Conservation (phyloP, 768 basidiomycete species). For the Pleurotus djamor region DNA sequence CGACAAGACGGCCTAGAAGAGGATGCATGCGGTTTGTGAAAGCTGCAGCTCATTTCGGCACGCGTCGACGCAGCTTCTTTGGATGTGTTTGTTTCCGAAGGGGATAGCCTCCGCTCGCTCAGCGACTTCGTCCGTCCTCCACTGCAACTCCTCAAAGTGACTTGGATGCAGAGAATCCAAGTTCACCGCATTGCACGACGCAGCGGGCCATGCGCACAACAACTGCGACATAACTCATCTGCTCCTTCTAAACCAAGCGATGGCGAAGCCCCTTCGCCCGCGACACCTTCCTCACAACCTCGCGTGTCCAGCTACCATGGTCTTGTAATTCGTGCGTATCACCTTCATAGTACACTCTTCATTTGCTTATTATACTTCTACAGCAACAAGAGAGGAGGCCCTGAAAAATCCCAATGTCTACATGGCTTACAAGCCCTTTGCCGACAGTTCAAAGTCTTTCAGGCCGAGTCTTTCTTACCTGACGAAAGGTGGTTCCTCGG, state of each 20-base stretch:
- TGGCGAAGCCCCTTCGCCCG: neutral
- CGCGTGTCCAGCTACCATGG: slow-evolving; percentile 3
- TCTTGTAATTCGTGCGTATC: slow-evolving; percentile 4
- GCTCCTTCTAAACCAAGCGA: neutral
- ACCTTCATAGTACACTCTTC: neutral
- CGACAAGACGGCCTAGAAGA: slow-evolving; percentile 58
- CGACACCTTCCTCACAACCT: neutral
- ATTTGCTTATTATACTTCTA: neutral
- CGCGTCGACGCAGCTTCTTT: neutral
- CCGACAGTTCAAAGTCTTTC: neutral
- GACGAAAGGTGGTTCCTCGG: neutral
- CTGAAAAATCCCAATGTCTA: slow-evolving; percentile 5
- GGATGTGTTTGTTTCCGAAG: neutral
- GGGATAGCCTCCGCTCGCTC: neutral
- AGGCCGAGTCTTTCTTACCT: slow-evolving; percentile 3
- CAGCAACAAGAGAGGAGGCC: slow-evolving; percentile 5
- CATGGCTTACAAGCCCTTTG: slow-evolving; percentile 2
- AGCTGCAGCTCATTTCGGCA: neutral
- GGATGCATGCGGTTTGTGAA: slow-evolving; percentile 26
- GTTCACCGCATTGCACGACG: neutral
- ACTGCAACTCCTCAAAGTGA: too few species aligned
- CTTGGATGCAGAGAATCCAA: neutral
- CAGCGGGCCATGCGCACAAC: neutral
- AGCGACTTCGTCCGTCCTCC: too few species aligned
- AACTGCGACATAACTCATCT: slow-evolving; percentile 1